These are phyloP conservation scores for Candida ipomoeae DNA, from an alignment of 805 yeast species.

Conservation along the genomic window DNA sequence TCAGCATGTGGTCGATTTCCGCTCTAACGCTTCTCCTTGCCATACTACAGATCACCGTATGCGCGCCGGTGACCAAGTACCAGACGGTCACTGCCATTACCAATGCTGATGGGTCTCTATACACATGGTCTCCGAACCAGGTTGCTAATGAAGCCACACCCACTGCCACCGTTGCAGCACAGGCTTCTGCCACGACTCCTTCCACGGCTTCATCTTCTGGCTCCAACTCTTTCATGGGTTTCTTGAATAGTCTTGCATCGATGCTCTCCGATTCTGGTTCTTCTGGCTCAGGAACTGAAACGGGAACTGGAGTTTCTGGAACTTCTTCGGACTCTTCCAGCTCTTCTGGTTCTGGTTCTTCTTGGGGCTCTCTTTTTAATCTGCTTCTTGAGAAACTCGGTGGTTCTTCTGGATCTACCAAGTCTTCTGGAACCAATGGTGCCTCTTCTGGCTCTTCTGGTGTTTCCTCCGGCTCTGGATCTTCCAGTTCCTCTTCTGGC, in stretches of 20 bases:
- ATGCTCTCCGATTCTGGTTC: not conserved
- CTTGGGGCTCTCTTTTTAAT: constrained; percentile 6
- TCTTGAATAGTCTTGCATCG: constrained; percentile 3
- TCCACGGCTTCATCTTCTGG: not conserved
- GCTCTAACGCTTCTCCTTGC: constrained; percentile 5
- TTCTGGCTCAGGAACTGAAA: not conserved
- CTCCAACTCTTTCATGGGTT: not conserved
- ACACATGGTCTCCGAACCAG: constrained; percentile 6
- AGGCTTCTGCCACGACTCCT: constrained; percentile 6
- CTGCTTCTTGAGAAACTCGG: constrained; percentile 5
- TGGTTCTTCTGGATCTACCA: not conserved
- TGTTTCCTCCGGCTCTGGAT: not conserved
- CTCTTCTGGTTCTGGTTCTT: not conserved
- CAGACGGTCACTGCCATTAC: constrained; percentile 13
- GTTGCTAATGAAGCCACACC: not conserved
- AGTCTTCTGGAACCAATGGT: not conserved
- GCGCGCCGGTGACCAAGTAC: constrained; percentile 14
- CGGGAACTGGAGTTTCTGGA: too few relatives aligned
- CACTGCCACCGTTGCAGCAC: constrained; percentile 8
- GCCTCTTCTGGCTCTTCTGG: not conserved
- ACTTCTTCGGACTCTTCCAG: not conserved
- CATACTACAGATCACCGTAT: not conserved
- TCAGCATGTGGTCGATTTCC: constrained; percentile 1
- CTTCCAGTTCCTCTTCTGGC: not conserved
- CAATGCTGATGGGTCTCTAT: constrained; percentile 13